Evolutionary conservation across 176 grass and related monocot genomes (phyloP), one percentile per base, ranked within the genome.

Genomic region (Aechmea fasciata): DNA sequence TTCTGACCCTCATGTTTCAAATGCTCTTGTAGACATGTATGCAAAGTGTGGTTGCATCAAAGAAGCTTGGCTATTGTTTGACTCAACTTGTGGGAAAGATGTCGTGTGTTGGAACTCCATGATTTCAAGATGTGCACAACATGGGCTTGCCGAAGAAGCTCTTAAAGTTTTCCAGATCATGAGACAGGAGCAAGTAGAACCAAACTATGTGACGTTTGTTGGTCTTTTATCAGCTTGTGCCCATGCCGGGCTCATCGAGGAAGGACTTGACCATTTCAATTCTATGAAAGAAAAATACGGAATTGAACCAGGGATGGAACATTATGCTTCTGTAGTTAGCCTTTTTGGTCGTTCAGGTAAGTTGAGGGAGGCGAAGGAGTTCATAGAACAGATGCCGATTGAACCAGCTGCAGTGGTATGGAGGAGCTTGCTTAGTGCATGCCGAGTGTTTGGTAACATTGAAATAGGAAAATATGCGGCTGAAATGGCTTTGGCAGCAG

Each of bases 181-280:
- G 91, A 66, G 1, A 81, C 63, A 83, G 4, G 51, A 83, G n/a
- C 1, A 65, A 47, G 69, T 90, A 69, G 80, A 87, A 71, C 87
- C 91, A 25, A 96, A 85, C 66, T 90, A 90, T 68, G 79, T 96
- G 54, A 90, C 91, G n/a, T 90, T 87, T 81, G 87, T 90, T 66
- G 79, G 73, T 59, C 51, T 90, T 50, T 59, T 96, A 66, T 82
- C 91, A 73, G 87, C 84, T 74, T 96, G 91, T 87, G 77, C 79
- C 67, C 91, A 90, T 79, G 87, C 73, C 6, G 91, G 91, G 25
- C 73, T 87, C 72, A 70, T 83, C 10, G 64, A 90, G 53, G 82
- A 87, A 78, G 91, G 91, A 11, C 70, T 90, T 19, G 49, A 51
- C 54, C 77, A 90, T 77, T 87, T 90, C 55, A 66, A 83, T 47